Percentiles rank a stretch among this genome's conserved stretches.
Conservation (phyloP, 306 rosid species). For the Canavalia gladiata region DNA sequence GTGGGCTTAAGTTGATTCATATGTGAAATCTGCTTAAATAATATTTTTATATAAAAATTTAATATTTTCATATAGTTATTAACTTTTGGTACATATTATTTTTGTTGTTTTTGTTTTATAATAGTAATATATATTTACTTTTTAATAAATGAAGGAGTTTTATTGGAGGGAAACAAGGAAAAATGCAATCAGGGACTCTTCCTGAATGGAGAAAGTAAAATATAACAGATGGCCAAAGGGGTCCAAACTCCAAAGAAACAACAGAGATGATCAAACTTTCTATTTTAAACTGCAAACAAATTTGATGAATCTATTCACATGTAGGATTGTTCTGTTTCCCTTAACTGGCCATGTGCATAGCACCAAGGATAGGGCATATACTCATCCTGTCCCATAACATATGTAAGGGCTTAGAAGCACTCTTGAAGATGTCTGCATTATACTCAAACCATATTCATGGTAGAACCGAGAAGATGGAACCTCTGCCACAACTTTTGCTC, state of each 20-base stretch:
- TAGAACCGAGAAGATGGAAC: neutral
- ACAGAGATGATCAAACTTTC: neutral
- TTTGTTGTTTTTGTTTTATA: neutral
- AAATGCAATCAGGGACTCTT: neutral
- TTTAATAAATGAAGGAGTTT: neutral
- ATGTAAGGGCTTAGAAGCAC: slow-evolving; percentile 21
- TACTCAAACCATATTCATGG: neutral
- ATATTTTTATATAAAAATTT: neutral
- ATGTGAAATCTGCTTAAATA: neutral
- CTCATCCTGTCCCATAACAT: neutral
- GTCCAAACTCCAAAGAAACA: neutral
- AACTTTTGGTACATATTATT: neutral
- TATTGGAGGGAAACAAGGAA: neutral
- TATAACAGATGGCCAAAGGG: neutral
- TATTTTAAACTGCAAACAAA: neutral
- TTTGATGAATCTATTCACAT: neutral
- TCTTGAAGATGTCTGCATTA: slow-evolving; percentile 19
- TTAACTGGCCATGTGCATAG: neutral
- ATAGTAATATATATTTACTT: neutral
- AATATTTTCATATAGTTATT: neutral
- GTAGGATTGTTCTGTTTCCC: neutral
- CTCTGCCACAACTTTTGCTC: neutral
- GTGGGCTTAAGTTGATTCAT: neutral
- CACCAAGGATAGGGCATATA: neutral
- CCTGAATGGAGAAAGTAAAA: neutral